Percentiles rank a stretch among this genome's conserved stretches.
Conservation (phyloP, 257 asterid genomes). For the Lantana camara region DNA sequence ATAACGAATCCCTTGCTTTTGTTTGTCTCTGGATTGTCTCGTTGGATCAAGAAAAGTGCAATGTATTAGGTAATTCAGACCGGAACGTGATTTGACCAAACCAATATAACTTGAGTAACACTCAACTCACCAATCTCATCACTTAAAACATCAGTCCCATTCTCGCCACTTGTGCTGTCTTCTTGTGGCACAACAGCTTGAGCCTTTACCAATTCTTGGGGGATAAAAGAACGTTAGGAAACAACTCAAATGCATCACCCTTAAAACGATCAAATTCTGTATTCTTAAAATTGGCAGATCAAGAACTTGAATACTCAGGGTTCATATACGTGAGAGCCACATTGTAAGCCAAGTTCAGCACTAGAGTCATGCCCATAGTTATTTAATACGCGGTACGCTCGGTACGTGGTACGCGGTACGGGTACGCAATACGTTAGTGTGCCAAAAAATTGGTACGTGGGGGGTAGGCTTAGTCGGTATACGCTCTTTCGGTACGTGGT, state of each 20-base stretch:
- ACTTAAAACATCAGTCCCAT: background rate
- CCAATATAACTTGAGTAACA: no score
- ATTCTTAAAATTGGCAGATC: background rate
- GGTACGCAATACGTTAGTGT: no score
- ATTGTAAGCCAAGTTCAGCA: no score
- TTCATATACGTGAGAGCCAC: slow-evolving; percentile 41
- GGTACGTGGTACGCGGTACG: no score
- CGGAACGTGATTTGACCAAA: no score
- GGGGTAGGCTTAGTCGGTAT: no score
- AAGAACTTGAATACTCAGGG: slow-evolving; percentile 45
- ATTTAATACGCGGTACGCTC: no score
- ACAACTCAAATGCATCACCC: background rate
- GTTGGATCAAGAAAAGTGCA: no score
- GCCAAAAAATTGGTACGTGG: no score
- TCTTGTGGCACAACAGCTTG: slow-evolving; percentile 46
- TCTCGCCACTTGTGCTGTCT: slow-evolving; percentile 18
- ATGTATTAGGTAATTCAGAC: no score
- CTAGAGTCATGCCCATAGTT: no score
- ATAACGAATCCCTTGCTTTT: slow-evolving; percentile 35
- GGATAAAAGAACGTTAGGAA: slow-evolving; percentile 6
- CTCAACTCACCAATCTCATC: slow-evolving; percentile 20
- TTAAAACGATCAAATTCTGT: background rate
- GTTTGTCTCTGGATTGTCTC: slow-evolving; percentile 12
- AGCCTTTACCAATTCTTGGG: slow-evolving; percentile 60
- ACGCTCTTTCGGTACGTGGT: no score